These are phyloP conservation scores for Urtica urens DNA, from an alignment of 306 rosid species.

Conservation along the genomic window DNA sequence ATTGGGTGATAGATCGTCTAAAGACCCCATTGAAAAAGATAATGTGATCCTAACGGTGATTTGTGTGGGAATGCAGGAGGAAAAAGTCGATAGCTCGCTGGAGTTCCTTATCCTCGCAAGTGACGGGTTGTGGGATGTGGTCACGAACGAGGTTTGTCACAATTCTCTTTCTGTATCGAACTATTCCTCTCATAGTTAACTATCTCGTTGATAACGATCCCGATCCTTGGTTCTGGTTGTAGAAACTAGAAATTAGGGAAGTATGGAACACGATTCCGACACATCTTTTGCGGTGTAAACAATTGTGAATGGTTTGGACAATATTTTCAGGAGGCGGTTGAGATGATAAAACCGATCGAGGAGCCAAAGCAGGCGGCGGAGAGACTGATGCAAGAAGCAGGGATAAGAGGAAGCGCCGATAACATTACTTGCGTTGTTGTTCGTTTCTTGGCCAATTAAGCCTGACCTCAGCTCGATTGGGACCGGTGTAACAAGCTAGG, in stretches of 20 bases:
- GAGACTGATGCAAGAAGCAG: constrained; percentile 80
- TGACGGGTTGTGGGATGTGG: constrained; percentile 97
- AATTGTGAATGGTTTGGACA: no score
- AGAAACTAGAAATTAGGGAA: no score
- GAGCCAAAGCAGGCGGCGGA: constrained; percentile 88
- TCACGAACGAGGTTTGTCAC: constrained; percentile 72
- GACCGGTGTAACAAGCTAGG: constrained; percentile 31
- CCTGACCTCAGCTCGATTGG: constrained; percentile 24
- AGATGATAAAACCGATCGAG: constrained; percentile 60
- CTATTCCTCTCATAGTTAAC: no score
- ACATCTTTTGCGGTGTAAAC: no score
- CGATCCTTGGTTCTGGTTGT: no score
- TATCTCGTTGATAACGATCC: no score
- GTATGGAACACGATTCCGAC: no score
- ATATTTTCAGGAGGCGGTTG: constrained; percentile 92
- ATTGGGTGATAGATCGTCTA: no score
- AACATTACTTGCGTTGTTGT: constrained; percentile 86
- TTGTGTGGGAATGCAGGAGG: constrained; percentile 74
- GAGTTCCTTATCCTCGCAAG: constrained; percentile 96
- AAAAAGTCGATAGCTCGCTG: constrained; percentile 73
- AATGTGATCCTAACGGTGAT: no score
- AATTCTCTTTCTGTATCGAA: background rate
- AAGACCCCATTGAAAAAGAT: no score
- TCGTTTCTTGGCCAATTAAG: constrained; percentile 68
- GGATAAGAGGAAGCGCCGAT: constrained; percentile 85